Base-by-base conservation (phyloP, 129 eudicot species). In the Artemisia tridentata region DNA sequence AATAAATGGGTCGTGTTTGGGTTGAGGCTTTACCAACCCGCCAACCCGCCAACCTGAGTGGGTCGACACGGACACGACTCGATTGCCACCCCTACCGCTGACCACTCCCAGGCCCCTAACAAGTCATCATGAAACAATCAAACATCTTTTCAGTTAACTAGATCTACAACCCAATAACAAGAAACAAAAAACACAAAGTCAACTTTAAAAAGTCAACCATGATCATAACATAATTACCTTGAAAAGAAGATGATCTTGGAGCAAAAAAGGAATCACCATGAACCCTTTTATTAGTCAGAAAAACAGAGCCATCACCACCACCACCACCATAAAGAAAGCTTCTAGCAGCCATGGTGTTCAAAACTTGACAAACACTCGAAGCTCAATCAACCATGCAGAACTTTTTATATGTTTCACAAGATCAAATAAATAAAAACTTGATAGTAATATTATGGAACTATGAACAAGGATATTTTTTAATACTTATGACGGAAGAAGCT, bases 401-500 rank as follows among this genome's bases (percentile, higher is more conserved):
- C 69, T 54, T 9, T 61, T 62, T 60, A 55, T 68, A 75, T 75
- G 80, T 60, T 51, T 57, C 13, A 0, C n/a, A 11, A 1, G 49
- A 41, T 38, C 45, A 38, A 7, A 38, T 31, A 15, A 78, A 78
- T 7, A 57, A 63, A 54, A 45, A 56, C 55, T 18, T 47, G 3
- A 17, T 29, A 68, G n/a, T 47, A 73, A 38, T 47, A 53, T 11
- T 27, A 76, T 21, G 31, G 63, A 69, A 47, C 34, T 16, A 16
- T 3, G 17, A 31, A 31, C 7, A 41, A 3, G 23, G 48, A 23
- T 10, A 11, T 3, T 53, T 64, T 63, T 76, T 57, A 85, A 43
- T 79, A 68, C 50, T 91, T 91, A 81, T 91, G 97, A 63, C 92
- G 96, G 50, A 91, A 91, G 59, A 91, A 88, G 84, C 92, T 91